These are phyloP conservation scores for carrot (Daucus carota) DNA, from an alignment of 129 eudicot genomes.

Conservation along the genomic window DNA sequence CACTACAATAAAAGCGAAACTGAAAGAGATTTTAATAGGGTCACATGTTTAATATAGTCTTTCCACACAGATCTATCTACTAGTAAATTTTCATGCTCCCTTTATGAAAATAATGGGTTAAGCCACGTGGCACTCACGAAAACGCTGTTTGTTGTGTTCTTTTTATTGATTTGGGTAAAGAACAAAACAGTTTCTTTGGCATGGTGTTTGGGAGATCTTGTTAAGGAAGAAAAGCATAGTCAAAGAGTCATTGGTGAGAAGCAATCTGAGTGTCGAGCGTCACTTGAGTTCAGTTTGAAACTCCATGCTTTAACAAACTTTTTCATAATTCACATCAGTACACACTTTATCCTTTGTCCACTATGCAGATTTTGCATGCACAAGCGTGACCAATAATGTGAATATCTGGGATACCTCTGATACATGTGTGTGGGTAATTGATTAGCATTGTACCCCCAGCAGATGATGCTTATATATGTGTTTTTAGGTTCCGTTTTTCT, in stretches of 20 bases:
- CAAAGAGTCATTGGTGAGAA: constrained; percentile 16
- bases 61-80: background rate
- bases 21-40: background rate
- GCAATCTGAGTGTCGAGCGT: background rate
- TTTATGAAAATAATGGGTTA: background rate
- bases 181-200: background rate
- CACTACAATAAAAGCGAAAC: background rate
- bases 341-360: constrained; percentile 7
- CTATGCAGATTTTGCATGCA: constrained; percentile 10
- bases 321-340: constrained; percentile 10
- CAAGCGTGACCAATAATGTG: constrained; percentile 2
- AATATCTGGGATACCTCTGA: background rate
- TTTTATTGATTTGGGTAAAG: background rate
- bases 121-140: background rate
- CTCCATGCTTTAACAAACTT: constrained; percentile 6
- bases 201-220: constrained; percentile 24
- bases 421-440: background rate
- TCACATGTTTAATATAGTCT: constrained; percentile 5
- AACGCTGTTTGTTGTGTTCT: background rate
- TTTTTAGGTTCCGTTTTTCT: too few species aligned
- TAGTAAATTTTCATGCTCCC: background rate
- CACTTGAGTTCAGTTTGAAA: constrained; percentile 8
- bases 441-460: background rate
- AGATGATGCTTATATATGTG: too few species aligned
- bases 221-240: constrained; percentile 43